Evolutionary conservation across 1,284 basidiomycete species (phyloP), one percentile per base, ranked within the genome.

Genomic region (Thecaphora thlaspeos): DNA sequence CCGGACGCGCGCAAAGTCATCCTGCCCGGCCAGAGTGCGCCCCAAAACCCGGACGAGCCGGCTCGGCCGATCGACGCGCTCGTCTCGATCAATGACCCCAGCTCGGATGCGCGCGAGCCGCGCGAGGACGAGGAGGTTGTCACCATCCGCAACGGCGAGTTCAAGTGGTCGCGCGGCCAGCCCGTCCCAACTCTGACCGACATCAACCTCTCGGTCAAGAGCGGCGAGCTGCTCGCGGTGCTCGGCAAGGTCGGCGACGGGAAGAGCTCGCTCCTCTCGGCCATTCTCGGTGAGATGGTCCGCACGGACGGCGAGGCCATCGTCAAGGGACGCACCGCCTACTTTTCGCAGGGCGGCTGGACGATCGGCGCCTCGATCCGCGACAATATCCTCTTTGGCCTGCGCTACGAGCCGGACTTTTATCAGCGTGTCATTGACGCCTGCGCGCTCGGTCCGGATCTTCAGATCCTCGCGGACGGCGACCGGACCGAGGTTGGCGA

Each of bases 321-420:
- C 0, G 78, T 88, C 32, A 84, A 84, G 68, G 87, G 90, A 66
- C 81, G 86, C 9, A 85, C 92, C 53, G 92, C 90, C 0, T 97
- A 91, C 79, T 92, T 95, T 12, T 91, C 91, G n/a, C 93, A 96
- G 80, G 84, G 86, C 1, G 87, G 91, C 0, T 92, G 90, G 90
- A 82, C 95, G 32, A 86, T 91, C 51, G 95, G 95, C 75, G 91
- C 90, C 0, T 89, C 88, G 3, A 91, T 97, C 78, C 87, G 87
- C 82, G 90, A 93, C 44, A 97, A 96, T 68, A 94, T 96, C 61
- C 79, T 95, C 21, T 97, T 97, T 79, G 89, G 87, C 53, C 81
- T 90, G 22, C 90, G 90, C 0, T 90, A 84, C 67, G 83, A 90
- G 57, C 84, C 87, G 68, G 83, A 85, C 46, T 84, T 91, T 3